Evolutionary conservation across 2,329 filamentous ascomycete species (phyloP).

Genomic region (Sphaerulina populicola): DNA sequence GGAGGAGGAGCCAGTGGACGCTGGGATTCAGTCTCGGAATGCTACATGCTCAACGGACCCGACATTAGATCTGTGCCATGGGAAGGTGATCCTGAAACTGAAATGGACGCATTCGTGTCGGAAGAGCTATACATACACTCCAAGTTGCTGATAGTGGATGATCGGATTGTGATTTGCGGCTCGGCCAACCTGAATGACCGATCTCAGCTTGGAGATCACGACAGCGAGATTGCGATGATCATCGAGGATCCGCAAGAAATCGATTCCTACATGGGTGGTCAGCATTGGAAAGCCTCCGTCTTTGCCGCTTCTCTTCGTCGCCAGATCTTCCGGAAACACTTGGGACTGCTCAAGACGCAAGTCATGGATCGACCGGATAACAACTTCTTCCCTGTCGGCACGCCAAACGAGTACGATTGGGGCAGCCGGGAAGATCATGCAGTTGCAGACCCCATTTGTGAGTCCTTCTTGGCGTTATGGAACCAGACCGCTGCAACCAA

Average conservation of each 20-base stretch:
- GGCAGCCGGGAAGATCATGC: constrained; percentile 42
- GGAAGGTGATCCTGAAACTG: constrained; percentile 46
- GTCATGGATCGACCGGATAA: constrained; percentile 52
- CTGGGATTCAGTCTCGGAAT: constrained; percentile 68
- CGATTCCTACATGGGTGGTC: constrained; percentile 64
- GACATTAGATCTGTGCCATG: constrained; percentile 59
- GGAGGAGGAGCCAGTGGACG: constrained; percentile 46
- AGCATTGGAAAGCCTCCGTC: constrained; percentile 60
- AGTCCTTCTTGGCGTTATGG: constrained; percentile 65
- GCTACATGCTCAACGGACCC: constrained; percentile 72
- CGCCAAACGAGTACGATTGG: constrained; percentile 48
- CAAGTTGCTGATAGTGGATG: constrained; percentile 73
- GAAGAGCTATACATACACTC: constrained; percentile 58
- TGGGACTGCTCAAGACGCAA: constrained; percentile 72
- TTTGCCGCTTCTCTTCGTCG: constrained; percentile 76
- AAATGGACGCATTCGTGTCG: constrained; percentile 55
- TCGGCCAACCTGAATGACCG: constrained; percentile 62
- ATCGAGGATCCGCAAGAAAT: constrained; percentile 69
- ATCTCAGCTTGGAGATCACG: constrained; percentile 74
- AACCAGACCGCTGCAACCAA: constrained; percentile 63
- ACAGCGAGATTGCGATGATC: constrained; percentile 82
- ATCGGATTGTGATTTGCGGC: constrained; percentile 72
- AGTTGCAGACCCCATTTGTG: constrained; percentile 65
- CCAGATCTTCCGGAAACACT: constrained; percentile 82
- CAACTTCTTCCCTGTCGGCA: constrained; percentile 52